Percentiles rank a stretch among this genome's conserved stretches.
Conservation (phyloP, 257 asterid genomes). For the Primulina eburnea region DNA sequence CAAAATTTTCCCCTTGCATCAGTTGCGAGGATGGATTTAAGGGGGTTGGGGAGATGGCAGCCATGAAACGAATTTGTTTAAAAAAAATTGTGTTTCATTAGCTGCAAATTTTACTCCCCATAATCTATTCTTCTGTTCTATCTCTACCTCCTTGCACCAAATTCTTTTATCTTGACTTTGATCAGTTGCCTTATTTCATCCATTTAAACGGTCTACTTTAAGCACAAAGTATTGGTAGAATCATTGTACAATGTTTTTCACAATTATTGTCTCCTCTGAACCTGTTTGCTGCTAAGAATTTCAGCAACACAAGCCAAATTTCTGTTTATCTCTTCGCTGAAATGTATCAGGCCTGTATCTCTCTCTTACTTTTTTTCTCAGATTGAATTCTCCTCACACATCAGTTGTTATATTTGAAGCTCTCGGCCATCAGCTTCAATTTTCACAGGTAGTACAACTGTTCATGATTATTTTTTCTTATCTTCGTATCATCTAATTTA, state of each 20-base stretch:
- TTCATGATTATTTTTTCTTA: neutral
- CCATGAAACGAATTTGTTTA: no score
- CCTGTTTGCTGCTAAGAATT: neutral
- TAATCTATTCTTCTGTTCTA: no score
- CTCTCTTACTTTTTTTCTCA: conserved; percentile 27
- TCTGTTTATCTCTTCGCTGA: neutral
- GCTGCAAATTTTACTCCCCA: no score
- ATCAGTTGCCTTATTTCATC: neutral
- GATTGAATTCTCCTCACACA: conserved; percentile 83
- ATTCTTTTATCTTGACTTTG: neutral
- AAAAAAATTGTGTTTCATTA: no score
- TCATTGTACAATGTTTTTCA: neutral
- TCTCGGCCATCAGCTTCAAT: conserved; percentile 87
- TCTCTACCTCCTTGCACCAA: neutral
- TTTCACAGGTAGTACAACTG: conserved; percentile 67
- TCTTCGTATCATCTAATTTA: conserved; percentile 3
- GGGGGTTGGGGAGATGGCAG: no score
- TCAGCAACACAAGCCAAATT: neutral
- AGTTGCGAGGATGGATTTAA: no score
- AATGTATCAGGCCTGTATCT: neutral
- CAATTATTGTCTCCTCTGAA: conserved; percentile 3
- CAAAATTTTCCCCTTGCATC: neutral
- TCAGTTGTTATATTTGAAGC: conserved; percentile 74
- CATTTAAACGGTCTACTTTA: neutral
- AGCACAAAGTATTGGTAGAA: neutral